A percentile compares a stretch with the other conserved stretches of the same genome.
Conservation (phyloP, 371 early-diverging fungal species). For the Coemansia sp. region DNA sequence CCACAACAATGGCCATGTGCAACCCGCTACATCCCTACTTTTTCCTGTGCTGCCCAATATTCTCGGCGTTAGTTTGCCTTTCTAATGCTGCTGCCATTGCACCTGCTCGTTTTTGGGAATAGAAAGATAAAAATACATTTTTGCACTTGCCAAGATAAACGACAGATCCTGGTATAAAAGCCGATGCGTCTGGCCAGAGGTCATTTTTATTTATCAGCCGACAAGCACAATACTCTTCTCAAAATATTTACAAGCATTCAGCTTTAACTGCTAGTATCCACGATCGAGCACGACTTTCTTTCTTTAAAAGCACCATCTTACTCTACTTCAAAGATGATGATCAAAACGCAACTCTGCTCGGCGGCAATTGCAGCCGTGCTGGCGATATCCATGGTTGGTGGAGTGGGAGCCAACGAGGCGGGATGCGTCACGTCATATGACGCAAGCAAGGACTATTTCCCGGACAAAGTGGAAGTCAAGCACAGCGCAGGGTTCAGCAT, state of each 20-base stretch:
- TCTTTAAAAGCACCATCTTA: too few relatives aligned
- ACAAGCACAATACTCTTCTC: background rate
- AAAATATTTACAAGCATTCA: background rate
- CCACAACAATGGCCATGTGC: background rate
- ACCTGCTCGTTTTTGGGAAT: background rate
- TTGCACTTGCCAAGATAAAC: background rate
- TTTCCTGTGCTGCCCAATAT: background rate
- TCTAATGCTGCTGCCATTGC: background rate
- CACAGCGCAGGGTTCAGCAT: constrained; percentile 59
- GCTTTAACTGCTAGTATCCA: background rate
- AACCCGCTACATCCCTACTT: background rate
- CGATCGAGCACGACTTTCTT: background rate
- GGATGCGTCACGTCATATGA: constrained; percentile 44
- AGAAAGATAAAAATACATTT: too few relatives aligned
- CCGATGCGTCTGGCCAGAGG: background rate
- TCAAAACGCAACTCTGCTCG: constrained; percentile 8
- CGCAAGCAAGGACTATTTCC: constrained; percentile 64
- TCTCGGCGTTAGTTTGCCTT: background rate
- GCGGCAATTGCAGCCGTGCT: constrained; percentile 1
- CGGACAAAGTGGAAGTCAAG: constrained; percentile 59
- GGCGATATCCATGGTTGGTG: too few relatives aligned
- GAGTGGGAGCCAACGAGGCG: constrained; percentile 21
- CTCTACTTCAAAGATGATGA: constrained; percentile 11
- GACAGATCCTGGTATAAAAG: background rate
- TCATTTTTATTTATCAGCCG: background rate